Evolutionary conservation across 352 stramenopile species (phyloP).

Genomic region (Phytophthora hybrid): DNA sequence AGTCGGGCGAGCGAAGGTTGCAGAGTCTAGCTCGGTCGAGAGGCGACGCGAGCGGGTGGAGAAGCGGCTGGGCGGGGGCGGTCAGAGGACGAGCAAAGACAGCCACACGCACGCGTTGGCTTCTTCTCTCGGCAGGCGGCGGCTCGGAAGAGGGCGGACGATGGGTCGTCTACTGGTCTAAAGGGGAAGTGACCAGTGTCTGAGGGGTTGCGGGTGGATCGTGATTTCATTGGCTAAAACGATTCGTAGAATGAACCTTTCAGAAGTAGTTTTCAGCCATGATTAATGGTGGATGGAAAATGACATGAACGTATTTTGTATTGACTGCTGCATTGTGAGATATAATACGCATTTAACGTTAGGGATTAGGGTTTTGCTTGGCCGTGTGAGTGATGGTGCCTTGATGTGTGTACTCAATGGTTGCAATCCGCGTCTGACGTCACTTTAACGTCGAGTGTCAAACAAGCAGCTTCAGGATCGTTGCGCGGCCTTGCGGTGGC

Average conservation of each 20-base stretch:
- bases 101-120: conserved; percentile 35
- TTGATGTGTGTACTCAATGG: not conserved
- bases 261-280: too few relatives aligned
- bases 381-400: conserved; percentile 41
- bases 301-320: not conserved
- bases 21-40: conserved; percentile 49
- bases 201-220: not conserved
- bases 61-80: conserved; percentile 33
- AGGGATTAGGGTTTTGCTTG: not conserved
- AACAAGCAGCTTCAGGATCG: conserved; percentile 6
- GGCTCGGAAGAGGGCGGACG: conserved; percentile 10
- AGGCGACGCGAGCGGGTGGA: conserved; percentile 40
- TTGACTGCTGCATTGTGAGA: conserved; percentile 3
- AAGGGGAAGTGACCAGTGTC: conserved; percentile 25
- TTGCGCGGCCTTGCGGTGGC: conserved; percentile 59
- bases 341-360: conserved; percentile 1
- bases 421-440: conserved; percentile 13
- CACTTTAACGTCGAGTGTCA: conserved; percentile 20
- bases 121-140: conserved; percentile 29
- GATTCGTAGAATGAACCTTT: conserved; percentile 1
- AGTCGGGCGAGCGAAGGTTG: conserved; percentile 29
- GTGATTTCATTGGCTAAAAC: conserved; percentile 6
- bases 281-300: too few relatives aligned
- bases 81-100: conserved; percentile 57
- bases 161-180: conserved; percentile 1